Conservation (phyloP, 1,139 yeast species). For the Yamadazyma songkhlaensis region DNA sequence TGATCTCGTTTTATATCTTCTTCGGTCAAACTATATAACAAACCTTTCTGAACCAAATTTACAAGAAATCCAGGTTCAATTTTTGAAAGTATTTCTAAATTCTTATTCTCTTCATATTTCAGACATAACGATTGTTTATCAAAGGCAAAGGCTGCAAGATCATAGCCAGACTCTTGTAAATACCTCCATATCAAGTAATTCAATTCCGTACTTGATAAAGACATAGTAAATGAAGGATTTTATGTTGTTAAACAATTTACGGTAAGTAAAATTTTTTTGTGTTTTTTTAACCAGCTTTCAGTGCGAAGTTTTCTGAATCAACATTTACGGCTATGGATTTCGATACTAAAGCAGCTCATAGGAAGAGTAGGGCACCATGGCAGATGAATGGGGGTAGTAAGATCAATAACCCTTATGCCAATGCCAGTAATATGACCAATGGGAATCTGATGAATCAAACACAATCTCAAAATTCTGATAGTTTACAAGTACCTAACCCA, state of each 20-base stretch:
- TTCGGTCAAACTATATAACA: constrained; percentile 54
- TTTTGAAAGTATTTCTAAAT: constrained; percentile 47
- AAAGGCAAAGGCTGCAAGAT: constrained; percentile 76
- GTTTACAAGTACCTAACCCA: constrained; percentile 14
- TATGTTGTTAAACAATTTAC: neutral
- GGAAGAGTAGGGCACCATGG: constrained; percentile 50
- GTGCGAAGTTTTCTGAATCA: constrained; percentile 1
- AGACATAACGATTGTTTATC: constrained; percentile 71
- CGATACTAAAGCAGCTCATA: constrained; percentile 28
- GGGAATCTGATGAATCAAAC: neutral
- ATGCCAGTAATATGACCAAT: constrained; percentile 18
- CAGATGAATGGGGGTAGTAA: constrained; percentile 18
- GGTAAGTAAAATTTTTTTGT: constrained; percentile 1
- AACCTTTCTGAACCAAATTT: constrained; percentile 80
- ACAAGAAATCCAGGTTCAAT: constrained; percentile 71
- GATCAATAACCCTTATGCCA: constrained; percentile 36
- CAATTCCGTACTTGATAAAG: constrained; percentile 78
- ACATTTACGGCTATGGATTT: constrained; percentile 23
- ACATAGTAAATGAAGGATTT: constrained; percentile 43
- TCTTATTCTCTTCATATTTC: constrained; percentile 49
- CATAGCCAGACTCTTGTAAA: constrained; percentile 82
- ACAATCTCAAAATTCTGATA: neutral
- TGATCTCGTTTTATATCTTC: constrained; percentile 18
- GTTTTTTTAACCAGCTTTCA: neutral
- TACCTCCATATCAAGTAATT: constrained; percentile 94